Conservation (phyloP, 2,329 filamentous ascomycete species). For the Aspergillus sp. region DNA sequence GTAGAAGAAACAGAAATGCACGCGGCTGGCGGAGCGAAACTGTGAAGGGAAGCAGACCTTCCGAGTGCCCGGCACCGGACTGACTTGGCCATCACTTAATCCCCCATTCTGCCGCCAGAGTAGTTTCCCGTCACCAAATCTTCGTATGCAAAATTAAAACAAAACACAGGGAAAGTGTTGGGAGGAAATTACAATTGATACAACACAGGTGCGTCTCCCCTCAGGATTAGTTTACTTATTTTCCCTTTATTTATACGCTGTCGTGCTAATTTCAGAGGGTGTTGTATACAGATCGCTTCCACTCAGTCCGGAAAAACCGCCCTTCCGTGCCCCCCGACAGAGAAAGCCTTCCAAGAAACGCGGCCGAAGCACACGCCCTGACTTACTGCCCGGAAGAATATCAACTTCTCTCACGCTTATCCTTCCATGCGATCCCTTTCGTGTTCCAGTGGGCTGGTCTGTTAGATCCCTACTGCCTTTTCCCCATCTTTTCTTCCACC, state of each 20-base stretch:
- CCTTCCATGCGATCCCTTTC: slow-evolving; percentile 15
- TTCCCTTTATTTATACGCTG: not conserved
- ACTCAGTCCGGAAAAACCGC: slow-evolving; percentile 31
- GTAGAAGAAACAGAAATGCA: not conserved
- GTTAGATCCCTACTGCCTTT: slow-evolving; percentile 11
- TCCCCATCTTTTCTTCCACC: slow-evolving; percentile 19
- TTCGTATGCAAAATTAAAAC: slow-evolving; percentile 3
- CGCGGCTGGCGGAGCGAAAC: too few relatives aligned
- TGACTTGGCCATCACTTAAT: too few relatives aligned
- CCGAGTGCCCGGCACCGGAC: too few relatives aligned
- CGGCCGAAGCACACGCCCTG: slow-evolving; percentile 24
- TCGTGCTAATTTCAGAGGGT: not conserved
- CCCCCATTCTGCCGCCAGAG: too few relatives aligned
- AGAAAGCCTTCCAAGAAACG: slow-evolving; percentile 29
- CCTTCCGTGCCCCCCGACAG: slow-evolving; percentile 27
- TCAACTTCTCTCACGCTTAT: slow-evolving; percentile 20
- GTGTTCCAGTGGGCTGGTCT: slow-evolving; percentile 12
- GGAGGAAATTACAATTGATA: not conserved
- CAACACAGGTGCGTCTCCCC: not conserved
- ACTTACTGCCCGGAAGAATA: slow-evolving; percentile 17
- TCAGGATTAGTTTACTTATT: not conserved
- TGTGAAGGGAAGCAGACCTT: too few relatives aligned
- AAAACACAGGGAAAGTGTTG: not conserved
- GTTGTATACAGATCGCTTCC: slow-evolving; percentile 9
- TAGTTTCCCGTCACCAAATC: not conserved